Evolutionary conservation across 2,329 filamentous ascomycete genomes (phyloP).

Genomic region (Camptophora hylomeconis): DNA sequence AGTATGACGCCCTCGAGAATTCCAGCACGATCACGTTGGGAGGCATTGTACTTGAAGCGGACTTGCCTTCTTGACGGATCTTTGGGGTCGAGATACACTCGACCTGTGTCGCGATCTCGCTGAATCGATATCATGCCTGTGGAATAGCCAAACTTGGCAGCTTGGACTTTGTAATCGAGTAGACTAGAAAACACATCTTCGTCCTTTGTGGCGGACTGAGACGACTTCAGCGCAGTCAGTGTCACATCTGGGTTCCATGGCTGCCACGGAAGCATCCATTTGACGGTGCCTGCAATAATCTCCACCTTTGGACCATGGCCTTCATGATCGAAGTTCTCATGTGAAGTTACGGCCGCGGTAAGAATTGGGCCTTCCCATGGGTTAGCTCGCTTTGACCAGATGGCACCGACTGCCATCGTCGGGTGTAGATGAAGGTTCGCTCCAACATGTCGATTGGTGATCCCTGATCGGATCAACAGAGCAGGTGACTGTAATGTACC

Average conservation of each 20-base stretch:
- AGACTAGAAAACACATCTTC: constrained; percentile 28
- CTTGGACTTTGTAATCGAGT: constrained; percentile 58
- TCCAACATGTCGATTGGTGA: constrained; percentile 72
- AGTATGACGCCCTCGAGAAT: constrained; percentile 60
- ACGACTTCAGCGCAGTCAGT: constrained; percentile 36
- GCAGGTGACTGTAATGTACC: constrained; percentile 68
- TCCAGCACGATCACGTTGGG: constrained; percentile 57
- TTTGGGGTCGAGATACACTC: constrained; percentile 59
- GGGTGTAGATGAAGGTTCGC: constrained; percentile 74
- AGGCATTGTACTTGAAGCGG: constrained; percentile 57
- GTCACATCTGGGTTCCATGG: constrained; percentile 55
- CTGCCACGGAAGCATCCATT: constrained; percentile 15
- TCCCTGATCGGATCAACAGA: constrained; percentile 61
- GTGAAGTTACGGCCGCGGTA: constrained; percentile 62
- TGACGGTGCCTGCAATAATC: constrained; percentile 30
- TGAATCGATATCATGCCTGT: constrained; percentile 60
- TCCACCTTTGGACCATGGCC: constrained; percentile 80
- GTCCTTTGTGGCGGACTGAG: constrained; percentile 49
- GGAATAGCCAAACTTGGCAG: constrained; percentile 55
- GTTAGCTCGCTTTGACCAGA: constrained; percentile 13
- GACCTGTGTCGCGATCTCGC: constrained; percentile 63
- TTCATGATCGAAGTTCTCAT: constrained; percentile 66
- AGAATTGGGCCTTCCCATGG: constrained; percentile 53
- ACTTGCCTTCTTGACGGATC: constrained; percentile 55
- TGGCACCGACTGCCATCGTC: constrained; percentile 23